Evolutionary conservation across 2,329 filamentous ascomycete genomes (phyloP), one percentile per base, ranked within the genome.

Genomic region (Aschersonia sp.): DNA sequence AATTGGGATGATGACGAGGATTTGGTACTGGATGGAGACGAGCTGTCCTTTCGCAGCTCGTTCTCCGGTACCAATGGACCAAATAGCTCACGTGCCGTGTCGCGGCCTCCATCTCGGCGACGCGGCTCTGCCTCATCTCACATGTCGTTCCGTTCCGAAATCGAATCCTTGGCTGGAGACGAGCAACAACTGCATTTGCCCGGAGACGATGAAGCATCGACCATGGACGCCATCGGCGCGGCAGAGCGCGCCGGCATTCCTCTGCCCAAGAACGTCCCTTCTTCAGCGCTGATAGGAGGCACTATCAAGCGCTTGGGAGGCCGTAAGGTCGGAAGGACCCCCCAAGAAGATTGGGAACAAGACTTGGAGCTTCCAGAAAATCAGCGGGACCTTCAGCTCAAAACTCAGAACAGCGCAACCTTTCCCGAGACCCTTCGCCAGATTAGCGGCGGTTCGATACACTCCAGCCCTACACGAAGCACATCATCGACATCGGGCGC

Each of bases 171-270:
- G 54, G 76, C 77, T 48, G 85, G 81, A 51, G 87, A 94, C 58
- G 88, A 95, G 65, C 89, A 82, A 71, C 88, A 96, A 56, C 77
- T 97, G 29, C 78, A 91, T 55, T 70, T 97, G 31, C 82, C 87
- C 2, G 85, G 83, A 45, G 85, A 92, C 61, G 89, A 96, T 61
- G 86, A 94, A 58, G 76, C 79, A 53, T 87, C 87, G 1, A 94
- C 85, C 7, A 69, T 82, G 56, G 85, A 94, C 60, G 89, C 92
- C 51, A 91, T 98, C 57, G 79, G 85, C 30, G 85, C 88, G 5
- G 91, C 89, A 35, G 85, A 88, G 59, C 82, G 81, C 61, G 89
- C 89, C 30, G 92, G 92, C 55, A 95, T 98, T 53, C 91, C 92
- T 5, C 79, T 97, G 48, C 92, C 92, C 31, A 72, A 78, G 46